Conservation (phyloP, 2,329 filamentous ascomycete genomes). For the Hypoxylon sp. region DNA sequence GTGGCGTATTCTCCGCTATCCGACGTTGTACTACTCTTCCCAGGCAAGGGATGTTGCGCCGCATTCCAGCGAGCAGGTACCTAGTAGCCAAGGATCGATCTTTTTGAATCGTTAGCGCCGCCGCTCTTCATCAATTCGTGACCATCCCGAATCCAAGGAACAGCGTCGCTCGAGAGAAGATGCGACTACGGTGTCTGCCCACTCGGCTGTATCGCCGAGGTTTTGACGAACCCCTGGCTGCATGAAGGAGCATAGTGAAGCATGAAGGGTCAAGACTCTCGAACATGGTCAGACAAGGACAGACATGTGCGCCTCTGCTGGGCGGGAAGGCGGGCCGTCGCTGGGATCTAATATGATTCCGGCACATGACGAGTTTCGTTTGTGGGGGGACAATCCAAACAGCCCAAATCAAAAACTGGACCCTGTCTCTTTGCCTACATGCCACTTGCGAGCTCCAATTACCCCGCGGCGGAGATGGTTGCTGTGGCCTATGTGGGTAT, state of each 20-base stretch:
- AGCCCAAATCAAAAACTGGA: slow-evolving; percentile 39
- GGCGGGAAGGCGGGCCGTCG: slow-evolving; percentile 53
- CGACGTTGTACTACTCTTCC: slow-evolving; percentile 26
- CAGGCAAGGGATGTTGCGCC: slow-evolving; percentile 37
- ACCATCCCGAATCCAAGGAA: slow-evolving; percentile 50
- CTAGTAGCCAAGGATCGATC: slow-evolving; percentile 43
- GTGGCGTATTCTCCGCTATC: slow-evolving; percentile 25
- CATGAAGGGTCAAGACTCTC: neutral
- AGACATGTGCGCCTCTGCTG: slow-evolving; percentile 33
- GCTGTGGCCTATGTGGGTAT: slow-evolving; percentile 46
- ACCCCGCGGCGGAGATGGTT: slow-evolving; percentile 55
- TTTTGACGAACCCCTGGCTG: slow-evolving; percentile 43
- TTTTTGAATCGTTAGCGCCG: slow-evolving; percentile 41
- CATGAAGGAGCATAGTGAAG: slow-evolving; percentile 23
- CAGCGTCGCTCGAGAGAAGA: slow-evolving; percentile 41
- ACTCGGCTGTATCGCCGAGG: slow-evolving; percentile 49
- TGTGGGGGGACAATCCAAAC: slow-evolving; percentile 44
- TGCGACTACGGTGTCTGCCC: slow-evolving; percentile 46
- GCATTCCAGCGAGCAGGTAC: slow-evolving; percentile 33
- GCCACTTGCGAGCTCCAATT: slow-evolving; percentile 48
- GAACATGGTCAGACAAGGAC: neutral
- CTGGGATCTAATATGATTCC: slow-evolving; percentile 50
- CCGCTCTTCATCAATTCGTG: slow-evolving; percentile 43
- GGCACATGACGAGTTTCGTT: slow-evolving; percentile 47
- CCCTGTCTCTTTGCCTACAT: slow-evolving; percentile 31